Evolutionary conservation across 768 basidiomycete genomes (phyloP), one percentile per base, ranked within the genome.

Genomic region (Rhodosporidiobolus sp.): DNA sequence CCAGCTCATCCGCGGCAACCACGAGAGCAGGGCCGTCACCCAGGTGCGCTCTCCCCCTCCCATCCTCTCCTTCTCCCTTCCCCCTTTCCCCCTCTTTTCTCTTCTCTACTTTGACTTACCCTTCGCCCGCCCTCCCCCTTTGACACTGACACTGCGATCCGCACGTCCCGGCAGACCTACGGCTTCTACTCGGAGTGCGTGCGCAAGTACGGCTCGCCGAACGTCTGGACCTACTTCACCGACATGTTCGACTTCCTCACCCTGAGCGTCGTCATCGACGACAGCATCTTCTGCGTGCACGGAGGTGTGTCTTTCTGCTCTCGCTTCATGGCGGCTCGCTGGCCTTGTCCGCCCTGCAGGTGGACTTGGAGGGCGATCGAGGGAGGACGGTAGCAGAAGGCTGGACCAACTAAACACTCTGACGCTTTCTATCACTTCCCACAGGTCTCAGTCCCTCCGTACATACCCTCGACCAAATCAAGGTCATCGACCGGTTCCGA

Each of bases 221-320:
- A 90, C 77, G 95, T 97, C 46, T 99, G 96, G 96, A 94, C 92
- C 35, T 97, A 98, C 82, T 98, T 99, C 79, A 99, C 96, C 70
- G 96, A 99, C 83, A 96, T 99, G 95, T 99, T 99, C 82, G 96
- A 99, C 84, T 99, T 94, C 84, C 83, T 99, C 77, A 98, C 96
- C 19, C 84, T 99, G 67, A 94, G 92, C 46, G 94, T 95, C 67
- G 96, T 99, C 73, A 97, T 99, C 78, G 96, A 99, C 83, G 94
- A 99, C 84, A 89, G 89, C 79, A 97, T 99, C 85, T 97, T 99
- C 81, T 99, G 96, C 78, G 95, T 99, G 17, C 96, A 99, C 77
- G 96, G 96, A 78, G 95, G 95, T 92, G 77, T 66, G 85, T 81
- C 58, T 6, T 10, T 4, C 7, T 1, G 57, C 9, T 14, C 17